Base-by-base conservation (phyloP, 352 stramenopile genomes). In the Halophytophthora polymorphica region DNA sequence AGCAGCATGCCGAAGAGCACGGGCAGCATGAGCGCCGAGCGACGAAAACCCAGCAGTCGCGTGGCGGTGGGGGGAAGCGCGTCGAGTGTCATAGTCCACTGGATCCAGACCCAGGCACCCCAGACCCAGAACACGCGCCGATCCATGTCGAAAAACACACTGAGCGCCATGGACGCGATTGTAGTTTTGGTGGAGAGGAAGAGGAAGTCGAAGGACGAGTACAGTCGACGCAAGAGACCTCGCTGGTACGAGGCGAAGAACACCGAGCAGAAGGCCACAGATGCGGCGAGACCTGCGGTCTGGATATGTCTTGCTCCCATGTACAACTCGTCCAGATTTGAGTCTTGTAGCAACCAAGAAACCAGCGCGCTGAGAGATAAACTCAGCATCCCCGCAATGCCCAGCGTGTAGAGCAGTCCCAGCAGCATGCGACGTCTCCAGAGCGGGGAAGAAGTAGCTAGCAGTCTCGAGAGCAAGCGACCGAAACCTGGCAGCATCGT, bases 141-240 rank as follows among this genome's bases (percentile, higher is more conserved):
- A 34, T 72, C 62, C 50, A 56, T 66, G 17, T 18, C 40, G 1
- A 69, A 53, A 12, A 72, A 64, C 10, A 40, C 35, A 21, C 53
- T 42, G 11, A 63, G 34, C 19, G 62, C 67, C 6, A 65, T n/a
- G 0, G 48, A 58, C 0, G 33, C 48, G 4, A 52, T 54, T 0
- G 63, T 71, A 22, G 64, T 49, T 18, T 71, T 60, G 17, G 53
- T 53, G 3, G 42, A 58, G 4, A 65, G 43, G 17, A 71, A 68
- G 19, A 71, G 11, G 18, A 71, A 67, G 28, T 68, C 64, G 34
- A 68, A 71, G 25, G 53, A 68, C n/a, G 43, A 65, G 15, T 60
- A 64, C 38, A 71, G 35, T 17, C 58, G 23, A 3, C 33, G 33
- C 8, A 68, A 37, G 17, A 66, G 45, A 28, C 55, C 50, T n/a